Base-by-base conservation (phyloP, 805 yeast species). In the Teunomyces kruisii region DNA sequence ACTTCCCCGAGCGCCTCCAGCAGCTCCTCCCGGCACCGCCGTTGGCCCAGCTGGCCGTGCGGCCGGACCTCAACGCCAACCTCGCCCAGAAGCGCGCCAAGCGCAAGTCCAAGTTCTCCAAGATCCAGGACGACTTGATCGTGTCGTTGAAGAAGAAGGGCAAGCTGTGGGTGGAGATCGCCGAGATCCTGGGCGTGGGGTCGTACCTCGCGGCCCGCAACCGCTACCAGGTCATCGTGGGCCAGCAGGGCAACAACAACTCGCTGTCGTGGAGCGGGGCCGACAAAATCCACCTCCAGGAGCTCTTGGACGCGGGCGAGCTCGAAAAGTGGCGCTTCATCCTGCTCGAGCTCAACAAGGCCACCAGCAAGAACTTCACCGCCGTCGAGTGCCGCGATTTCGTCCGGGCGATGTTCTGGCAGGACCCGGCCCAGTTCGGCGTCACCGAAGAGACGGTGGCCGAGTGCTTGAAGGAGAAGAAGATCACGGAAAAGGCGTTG, bases 201-300 rank as follows among this genome's bases (percentile, higher is more conserved):
- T 77, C 83, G 33, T 82, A 79, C 47, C 65, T 86, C 32, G 88
- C 92, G 0, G 92, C 91, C 0, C 66, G 92, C 46, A 86, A 86
- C 58, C 66, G 92, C 47, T 86, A 86, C 55, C 92, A 86, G 62
- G 92, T 86, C 3, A 72, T 86, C 39, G 84, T 86, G 51, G 94
- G 94, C 4, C 92, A 86, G 58, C 92, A 86, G 55, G 92, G 92
- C 3, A 69, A 69, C 49, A 85, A 86, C 28, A 86, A 86, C 9
- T 74, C 81, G 1, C 76, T 80, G 17, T 76, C 79, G 26, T 84
- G 89, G 84, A 79, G 77, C 8, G 54, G 68, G 1, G 79, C 77
- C 12, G 89, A 84, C 60, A 74, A 79, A 6, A 47, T 62, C 24
- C 69, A 70, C 15, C 64, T 86, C 32, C 81, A 76, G 53, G 58